Base-by-base conservation (phyloP, 495 filamentous ascomycete species). In the Lophiotrema nucula region DNA sequence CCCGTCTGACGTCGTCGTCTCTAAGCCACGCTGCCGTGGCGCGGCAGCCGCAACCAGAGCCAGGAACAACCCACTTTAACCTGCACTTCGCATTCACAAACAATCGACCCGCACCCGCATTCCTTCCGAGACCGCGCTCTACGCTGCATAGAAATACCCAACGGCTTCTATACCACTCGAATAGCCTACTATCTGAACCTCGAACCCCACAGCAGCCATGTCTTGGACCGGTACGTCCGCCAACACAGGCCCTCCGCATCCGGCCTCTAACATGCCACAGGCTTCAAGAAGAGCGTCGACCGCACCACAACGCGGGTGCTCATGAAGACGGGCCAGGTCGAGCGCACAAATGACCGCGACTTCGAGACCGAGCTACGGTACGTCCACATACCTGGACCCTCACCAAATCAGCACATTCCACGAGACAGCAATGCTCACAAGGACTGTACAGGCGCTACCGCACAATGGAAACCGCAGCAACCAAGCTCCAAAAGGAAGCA, bases 311-410 rank as follows among this genome's bases (percentile, higher is more conserved):
- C 95, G 72, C 92, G 96, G 85, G 92, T 97, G 52, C 97, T 98
- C 91, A 97, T 98, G 93, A 98, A 97, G 80, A 92, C 93, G 18
- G 89, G 93, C 42, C 93, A 96, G 78, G 95, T 98, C 58, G 93
- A 98, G 72, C 88, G 92, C 73, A 97, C 93, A 1, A 96, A 90
- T 70, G 95, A 98, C 74, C 89, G 95, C 39, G 93, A 97, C 70
- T 98, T 97, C 73, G 93, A 97, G 73, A 92, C 97, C 28, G 95
- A 98, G 73, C 91, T 96, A 72, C 85, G 92, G 85, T 92, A 78
- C 46, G 77, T 53, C 38, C 22, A 11, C 26, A 31, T 35, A 35
- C 39, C 24, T 18, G n/a, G n/a, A n/a, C n/a, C n/a, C n/a, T 15
- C 8, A 41, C 48, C 44, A 33, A 12, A 1, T 21, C 54, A 8